Conservation (phyloP, 1,139 yeast genomes). For the Magnusiomyces suaveolens region DNA sequence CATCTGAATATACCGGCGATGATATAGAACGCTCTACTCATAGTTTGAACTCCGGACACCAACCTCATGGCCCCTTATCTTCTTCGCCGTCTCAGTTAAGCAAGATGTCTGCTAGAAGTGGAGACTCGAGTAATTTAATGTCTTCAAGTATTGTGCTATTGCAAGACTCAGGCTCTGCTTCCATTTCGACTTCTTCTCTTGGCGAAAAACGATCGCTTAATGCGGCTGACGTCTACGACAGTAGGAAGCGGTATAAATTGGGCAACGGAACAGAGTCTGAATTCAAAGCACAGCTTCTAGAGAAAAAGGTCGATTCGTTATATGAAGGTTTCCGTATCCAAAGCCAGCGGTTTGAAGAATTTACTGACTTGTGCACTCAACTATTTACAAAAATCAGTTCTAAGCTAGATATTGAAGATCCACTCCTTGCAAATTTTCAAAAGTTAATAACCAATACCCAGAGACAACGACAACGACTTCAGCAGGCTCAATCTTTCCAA, state of each 20-base stretch:
- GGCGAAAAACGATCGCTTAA: slow-evolving; percentile 1
- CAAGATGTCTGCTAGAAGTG: background rate
- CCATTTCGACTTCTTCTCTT: background rate
- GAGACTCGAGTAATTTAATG: too few species aligned
- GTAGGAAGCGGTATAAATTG: slow-evolving; percentile 1
- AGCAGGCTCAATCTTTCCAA: slow-evolving; percentile 1
- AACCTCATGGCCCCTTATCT: background rate
- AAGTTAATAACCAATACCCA: slow-evolving; percentile 11
- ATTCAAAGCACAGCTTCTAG: background rate
- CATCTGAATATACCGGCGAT: background rate
- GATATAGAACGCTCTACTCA: background rate
- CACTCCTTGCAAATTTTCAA: background rate
- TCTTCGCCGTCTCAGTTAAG: background rate
- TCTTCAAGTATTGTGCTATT: background rate
- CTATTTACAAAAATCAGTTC: background rate
- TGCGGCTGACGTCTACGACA: background rate
- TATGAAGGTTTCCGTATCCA: background rate
- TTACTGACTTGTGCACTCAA: background rate
- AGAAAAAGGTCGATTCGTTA: slow-evolving; percentile 1
- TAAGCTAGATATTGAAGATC: background rate
- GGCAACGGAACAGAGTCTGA: background rate
- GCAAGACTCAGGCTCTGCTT: background rate
- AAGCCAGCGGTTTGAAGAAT: background rate
- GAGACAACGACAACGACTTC: slow-evolving; percentile 27
- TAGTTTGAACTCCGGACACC: too few species aligned